phyloP scores from a whole-genome alignment of 106 monocot genomes.

The Dioscorea zingiberensis region DNA sequence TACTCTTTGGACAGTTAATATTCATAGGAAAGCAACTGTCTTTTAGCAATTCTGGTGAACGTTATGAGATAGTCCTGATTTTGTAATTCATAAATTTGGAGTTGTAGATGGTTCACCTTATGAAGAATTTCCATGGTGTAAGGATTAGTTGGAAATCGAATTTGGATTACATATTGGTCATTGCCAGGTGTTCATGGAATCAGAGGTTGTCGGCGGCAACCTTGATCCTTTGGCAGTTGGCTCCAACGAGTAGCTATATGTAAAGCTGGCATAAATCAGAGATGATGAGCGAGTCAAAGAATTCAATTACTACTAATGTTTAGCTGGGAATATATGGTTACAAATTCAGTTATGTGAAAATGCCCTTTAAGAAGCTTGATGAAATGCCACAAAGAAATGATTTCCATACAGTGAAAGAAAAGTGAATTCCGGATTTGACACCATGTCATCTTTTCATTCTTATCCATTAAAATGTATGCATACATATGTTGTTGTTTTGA shows the following conservation, averaged over 20 bases:
- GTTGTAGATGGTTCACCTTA: conserved; percentile 8
- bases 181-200: conserved; percentile 75
- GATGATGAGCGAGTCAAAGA: conserved; percentile 34
- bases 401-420: too few relatives aligned
- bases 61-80: conserved; percentile 17
- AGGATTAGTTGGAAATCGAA: conserved; percentile 16
- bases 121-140: conserved; percentile 14
- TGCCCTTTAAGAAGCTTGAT: too few relatives aligned
- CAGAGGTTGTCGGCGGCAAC: conserved; percentile 57
- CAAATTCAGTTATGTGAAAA: too few relatives aligned
- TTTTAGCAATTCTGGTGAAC: conserved; percentile 18
- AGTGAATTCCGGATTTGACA: too few relatives aligned
- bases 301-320: too few relatives aligned
- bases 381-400: too few relatives aligned
- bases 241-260: conserved; percentile 57
- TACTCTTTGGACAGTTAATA: conserved; percentile 68
- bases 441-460: too few relatives aligned
- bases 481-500: too few relatives aligned
- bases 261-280: conserved; percentile 55
- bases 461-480: too few relatives aligned
- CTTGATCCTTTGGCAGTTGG: conserved; percentile 55
- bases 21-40: conserved; percentile 46
- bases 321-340: too few relatives aligned
- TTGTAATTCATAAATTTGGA: conserved; percentile 15
- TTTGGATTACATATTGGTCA: conserved; percentile 34